Conservation (phyloP, 495 filamentous ascomycete species). For the Talaromyces ruber region DNA sequence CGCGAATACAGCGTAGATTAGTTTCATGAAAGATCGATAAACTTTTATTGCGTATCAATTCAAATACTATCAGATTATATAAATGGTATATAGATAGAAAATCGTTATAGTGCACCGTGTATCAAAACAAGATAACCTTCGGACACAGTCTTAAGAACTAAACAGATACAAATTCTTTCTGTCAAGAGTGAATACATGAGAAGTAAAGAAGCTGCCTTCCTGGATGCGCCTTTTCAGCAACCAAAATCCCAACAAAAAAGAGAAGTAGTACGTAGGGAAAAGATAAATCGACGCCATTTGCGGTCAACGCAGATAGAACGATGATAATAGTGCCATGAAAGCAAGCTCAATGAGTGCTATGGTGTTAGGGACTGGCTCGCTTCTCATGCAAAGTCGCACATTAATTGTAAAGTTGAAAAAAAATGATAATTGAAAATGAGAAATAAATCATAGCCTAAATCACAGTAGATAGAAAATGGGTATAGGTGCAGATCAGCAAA, state of each 20-base stretch:
- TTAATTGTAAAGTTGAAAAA: background rate
- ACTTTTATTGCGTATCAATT: background rate
- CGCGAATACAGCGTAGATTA: background rate
- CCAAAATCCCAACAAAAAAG: background rate
- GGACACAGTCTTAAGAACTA: background rate
- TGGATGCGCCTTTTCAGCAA: slow-evolving; percentile 1
- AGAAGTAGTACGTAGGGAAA: background rate
- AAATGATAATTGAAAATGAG: slow-evolving; percentile 7
- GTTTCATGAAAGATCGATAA: background rate
- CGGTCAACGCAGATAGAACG: background rate
- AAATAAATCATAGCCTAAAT: background rate
- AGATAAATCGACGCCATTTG: background rate
- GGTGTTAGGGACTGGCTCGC: background rate
- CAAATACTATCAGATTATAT: background rate
- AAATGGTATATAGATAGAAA: background rate
- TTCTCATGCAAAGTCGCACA: background rate
- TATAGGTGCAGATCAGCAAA: background rate
- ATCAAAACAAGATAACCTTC: background rate
- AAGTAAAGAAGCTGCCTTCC: background rate
- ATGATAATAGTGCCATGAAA: background rate
- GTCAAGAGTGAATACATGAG: background rate
- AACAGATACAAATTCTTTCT: background rate
- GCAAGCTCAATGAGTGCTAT: background rate
- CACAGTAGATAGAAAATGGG: background rate
- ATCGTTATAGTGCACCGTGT: background rate